Base-by-base conservation (phyloP, 75 land plant species). In the Larix kaempferi region DNA sequence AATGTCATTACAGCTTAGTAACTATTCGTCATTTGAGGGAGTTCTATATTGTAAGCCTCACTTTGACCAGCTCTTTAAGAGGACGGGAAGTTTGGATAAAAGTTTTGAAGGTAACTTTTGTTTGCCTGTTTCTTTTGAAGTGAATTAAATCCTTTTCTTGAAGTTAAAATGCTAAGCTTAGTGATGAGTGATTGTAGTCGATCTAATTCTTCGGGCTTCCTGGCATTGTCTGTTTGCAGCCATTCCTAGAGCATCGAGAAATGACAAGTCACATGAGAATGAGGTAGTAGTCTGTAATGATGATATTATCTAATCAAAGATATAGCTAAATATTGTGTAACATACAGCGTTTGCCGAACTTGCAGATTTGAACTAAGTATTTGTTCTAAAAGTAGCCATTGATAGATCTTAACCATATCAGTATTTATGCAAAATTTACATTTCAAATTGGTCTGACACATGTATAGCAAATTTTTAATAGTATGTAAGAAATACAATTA, bases 1-100 rank as follows among this genome's bases (percentile, higher is more conserved):
- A 23, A 58, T 23, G 15, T 61, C 25, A 59, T 78, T 85, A 83
- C 91, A 89, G 91, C 89, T 89, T 29, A 74, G 87, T 52, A 89
- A 88, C 72, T 89, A 80, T 79, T 80, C 80, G 44, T 89, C 91
- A 39, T 87, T 84, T 71, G 91, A 89, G 55, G 89, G 91, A 49
- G 87, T 88, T 56, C 85, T 87, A 2, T 88, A 89, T 55, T 87
- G 90, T 78, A 84, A 85, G 59, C 86, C 88, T 62, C 88, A 86
- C 59, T 86, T 84, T 75, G 88, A 86, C 71, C 88, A 86, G 73
- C 80, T 80, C 6, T 86, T 84, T 71, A 86, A 86, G 76, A 82
- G 79, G 75, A 86, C 88, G 63, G 88, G 88, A 8, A 86, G 88
- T 65, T 82, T 86, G 29, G 86, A 86, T 39, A 86, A 86, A 62